Evolutionary conservation across 768 basidiomycete species (phyloP), one percentile per base, ranked within the genome.

Genomic region (Chiua virens): DNA sequence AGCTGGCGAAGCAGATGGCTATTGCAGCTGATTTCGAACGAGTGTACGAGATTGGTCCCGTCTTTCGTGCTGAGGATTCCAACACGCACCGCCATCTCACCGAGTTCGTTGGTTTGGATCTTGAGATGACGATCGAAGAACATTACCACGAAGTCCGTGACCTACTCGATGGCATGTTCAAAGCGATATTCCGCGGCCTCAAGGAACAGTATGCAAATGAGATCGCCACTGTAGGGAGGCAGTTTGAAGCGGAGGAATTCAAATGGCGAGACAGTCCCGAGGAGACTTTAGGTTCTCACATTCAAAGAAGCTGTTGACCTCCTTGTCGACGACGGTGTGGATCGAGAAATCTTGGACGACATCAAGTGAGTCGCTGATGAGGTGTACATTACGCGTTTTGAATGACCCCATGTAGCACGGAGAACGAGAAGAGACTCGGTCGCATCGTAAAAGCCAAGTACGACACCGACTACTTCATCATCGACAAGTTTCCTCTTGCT

Each of bases 141-240:
- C 94, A 98, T 68, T 99, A 98, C 65, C 95, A 98, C 72, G 97
- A 99, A 71, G 94, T 94, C 32, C 79, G 98, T 76, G 93, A 97
- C 61, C 71, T 93, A 21, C 80, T 99, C 52, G 97, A 99, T 67
- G 79, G 78, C 40, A 79, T 98, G 67, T 84, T 98, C 67, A 76
- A 92, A 57, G 73, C 78, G 64, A 89, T 99, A 63, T 99, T 99
- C 83, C 76, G 77, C 50, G 87, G 87, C 8, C 79, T 99, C 45
- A 80, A 82, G 58, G 80, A 87, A 62, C 80, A 80, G 48, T 94
- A 87, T 73, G 71, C 74, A 40, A 82, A 83, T 45, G 97, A 99
- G 71, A 92, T 98, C 58, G 86, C 86, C 30, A 74, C 80, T 7
- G 82, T 98, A 36, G 72, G 82, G 45, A 85, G 79, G 65, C 95